Evolutionary conservation across 2,329 filamentous ascomycete species (phyloP).

Genomic region (Pseudogymnoascus sp.): DNA sequence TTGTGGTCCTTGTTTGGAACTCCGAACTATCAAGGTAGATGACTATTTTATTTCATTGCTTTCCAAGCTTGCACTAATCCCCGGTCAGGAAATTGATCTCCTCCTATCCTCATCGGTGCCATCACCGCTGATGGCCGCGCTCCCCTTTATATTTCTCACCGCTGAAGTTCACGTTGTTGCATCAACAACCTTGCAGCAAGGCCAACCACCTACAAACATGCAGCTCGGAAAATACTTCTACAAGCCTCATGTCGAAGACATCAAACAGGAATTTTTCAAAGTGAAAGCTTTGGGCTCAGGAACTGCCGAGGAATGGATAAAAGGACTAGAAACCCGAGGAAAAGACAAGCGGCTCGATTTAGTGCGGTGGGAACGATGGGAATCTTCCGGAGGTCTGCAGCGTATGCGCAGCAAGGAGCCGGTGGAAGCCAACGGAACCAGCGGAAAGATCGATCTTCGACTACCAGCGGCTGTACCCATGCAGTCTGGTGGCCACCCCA

Average conservation of each 20-base stretch:
- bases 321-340: slow-evolving; percentile 61
- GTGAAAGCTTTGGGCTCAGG: slow-evolving; percentile 61
- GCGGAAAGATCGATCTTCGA: background rate
- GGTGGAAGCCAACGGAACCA: background rate
- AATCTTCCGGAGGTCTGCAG: slow-evolving; percentile 28
- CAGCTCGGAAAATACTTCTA: slow-evolving; percentile 61
- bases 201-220: slow-evolving; percentile 39
- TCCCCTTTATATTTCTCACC: slow-evolving; percentile 62
- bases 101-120: slow-evolving; percentile 54
- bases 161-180: slow-evolving; percentile 53
- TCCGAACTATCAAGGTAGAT: slow-evolving; percentile 58
- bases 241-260: slow-evolving; percentile 52
- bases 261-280: slow-evolving; percentile 55
- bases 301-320: slow-evolving; percentile 69
- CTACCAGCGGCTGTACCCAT: background rate
- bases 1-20: slow-evolving; percentile 59
- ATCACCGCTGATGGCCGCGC: slow-evolving; percentile 56
- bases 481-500: background rate
- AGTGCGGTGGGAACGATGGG: slow-evolving; percentile 63
- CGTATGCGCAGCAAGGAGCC: slow-evolving; percentile 19
- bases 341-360: slow-evolving; percentile 53
- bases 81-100: slow-evolving; percentile 59
- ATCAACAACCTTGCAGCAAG: slow-evolving; percentile 46
- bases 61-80: slow-evolving; percentile 21
- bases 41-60: slow-evolving; percentile 13